Evolutionary conservation across 148 eudicot genomes (phyloP).

Genomic region (Diospyros lotus): DNA sequence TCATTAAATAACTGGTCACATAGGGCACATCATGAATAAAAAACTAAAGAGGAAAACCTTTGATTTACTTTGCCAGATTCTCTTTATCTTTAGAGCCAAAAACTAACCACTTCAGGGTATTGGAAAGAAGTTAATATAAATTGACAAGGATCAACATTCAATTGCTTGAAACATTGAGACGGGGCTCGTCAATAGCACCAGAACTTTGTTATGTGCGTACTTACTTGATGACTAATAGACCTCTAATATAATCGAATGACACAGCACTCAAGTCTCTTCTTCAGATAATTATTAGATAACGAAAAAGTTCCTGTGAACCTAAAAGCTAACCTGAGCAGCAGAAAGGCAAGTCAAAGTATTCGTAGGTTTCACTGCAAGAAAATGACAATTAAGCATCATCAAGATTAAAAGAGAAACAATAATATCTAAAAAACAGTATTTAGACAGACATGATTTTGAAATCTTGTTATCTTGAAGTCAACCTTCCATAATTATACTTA

Average conservation of each 20-base stretch:
- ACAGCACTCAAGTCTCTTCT: conserved; percentile 4
- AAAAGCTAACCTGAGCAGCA: conserved; percentile 74
- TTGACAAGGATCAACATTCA: not conserved
- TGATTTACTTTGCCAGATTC: not conserved
- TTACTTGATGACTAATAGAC: not conserved
- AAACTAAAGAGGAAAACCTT: not conserved
- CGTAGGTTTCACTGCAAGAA: conserved; percentile 54
- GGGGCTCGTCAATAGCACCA: not conserved
- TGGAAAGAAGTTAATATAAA: not conserved
- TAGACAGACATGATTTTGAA: not conserved
- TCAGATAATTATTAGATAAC: not conserved
- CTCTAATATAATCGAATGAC: not conserved
- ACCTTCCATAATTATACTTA: not conserved
- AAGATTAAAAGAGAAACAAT: conserved; percentile 4
- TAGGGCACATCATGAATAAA: conserved; percentile 1
- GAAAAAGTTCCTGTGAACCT: conserved; percentile 8
- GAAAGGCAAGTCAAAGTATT: conserved; percentile 49
- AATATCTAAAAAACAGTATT: not conserved
- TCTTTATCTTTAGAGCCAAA: not conserved
- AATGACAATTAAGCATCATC: conserved; percentile 7
- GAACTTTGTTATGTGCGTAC: not conserved
- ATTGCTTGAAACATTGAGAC: not conserved
- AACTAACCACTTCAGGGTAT: not conserved
- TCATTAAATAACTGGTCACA: not conserved
- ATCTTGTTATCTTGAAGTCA: not conserved